phyloP scores from a whole-genome alignment of 208 protist species.

The Lotmaria passim region DNA sequence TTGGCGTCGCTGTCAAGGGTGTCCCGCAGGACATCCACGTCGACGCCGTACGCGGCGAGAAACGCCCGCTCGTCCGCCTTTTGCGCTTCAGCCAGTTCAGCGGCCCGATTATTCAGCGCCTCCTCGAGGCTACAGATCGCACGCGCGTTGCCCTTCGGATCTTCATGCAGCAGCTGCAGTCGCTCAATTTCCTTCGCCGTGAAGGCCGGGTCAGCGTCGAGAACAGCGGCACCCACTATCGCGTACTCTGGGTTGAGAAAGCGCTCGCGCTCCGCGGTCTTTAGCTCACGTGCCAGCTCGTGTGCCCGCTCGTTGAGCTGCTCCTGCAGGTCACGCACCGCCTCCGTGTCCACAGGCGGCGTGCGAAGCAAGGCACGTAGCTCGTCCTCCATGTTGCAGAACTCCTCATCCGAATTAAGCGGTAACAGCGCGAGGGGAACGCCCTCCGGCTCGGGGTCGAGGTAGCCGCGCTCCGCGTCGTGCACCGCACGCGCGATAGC shows the following conservation, averaged over 20 bases:
- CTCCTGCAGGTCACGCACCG: slow-evolving; percentile 38
- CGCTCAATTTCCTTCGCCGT: slow-evolving; percentile 43
- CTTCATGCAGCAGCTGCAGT: slow-evolving; percentile 23
- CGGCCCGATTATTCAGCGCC: slow-evolving; percentile 39
- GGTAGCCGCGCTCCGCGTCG: slow-evolving; percentile 54
- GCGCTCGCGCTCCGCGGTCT: slow-evolving; percentile 16
- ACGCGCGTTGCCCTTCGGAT: slow-evolving; percentile 9
- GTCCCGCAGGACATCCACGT: slow-evolving; percentile 7
- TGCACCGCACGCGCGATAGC: slow-evolving; percentile 60
- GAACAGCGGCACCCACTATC: not conserved
- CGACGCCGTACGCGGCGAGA: not conserved
- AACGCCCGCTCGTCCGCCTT: slow-evolving; percentile 8
- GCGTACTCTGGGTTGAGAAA: slow-evolving; percentile 45
- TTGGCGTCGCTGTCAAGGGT: slow-evolving; percentile 36
- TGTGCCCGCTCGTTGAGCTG: slow-evolving; percentile 58
- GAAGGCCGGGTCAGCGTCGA: slow-evolving; percentile 44
- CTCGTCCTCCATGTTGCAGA: slow-evolving; percentile 55
- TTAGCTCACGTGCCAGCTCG: slow-evolving; percentile 38
- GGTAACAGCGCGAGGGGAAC: slow-evolving; percentile 58
- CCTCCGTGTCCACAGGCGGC: no score
- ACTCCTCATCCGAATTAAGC: slow-evolving; percentile 59
- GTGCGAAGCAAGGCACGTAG: no score
- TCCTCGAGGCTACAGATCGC: slow-evolving; percentile 44
- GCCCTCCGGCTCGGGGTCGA: slow-evolving; percentile 43
- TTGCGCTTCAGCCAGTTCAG: slow-evolving; percentile 29